Evolutionary conservation across 257 asterid species (phyloP).

Genomic region (Handroanthus guayacan): DNA sequence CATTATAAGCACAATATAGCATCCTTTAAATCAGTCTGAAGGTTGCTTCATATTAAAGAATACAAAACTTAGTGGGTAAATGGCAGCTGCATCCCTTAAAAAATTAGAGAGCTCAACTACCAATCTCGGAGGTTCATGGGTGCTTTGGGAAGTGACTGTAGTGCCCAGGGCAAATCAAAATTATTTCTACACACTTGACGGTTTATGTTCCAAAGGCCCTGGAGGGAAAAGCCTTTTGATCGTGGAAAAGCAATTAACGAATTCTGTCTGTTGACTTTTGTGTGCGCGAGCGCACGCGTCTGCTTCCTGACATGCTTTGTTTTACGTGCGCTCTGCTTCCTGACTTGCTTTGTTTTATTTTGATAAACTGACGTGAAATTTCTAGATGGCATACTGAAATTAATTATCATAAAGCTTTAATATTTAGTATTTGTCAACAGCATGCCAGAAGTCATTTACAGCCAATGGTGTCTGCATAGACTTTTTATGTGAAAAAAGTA

Average conservation of each 20-base stretch:
- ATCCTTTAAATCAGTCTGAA: not conserved
- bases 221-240: not conserved
- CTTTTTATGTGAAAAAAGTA: not conserved
- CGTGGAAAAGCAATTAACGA: not conserved
- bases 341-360: not conserved
- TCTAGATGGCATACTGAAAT: not conserved
- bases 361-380: constrained; percentile 1
- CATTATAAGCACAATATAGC: too few relatives aligned
- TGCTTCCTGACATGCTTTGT: not conserved
- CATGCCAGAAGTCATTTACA: not conserved
- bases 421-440: not conserved
- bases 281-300: too few relatives aligned
- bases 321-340: too few relatives aligned
- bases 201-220: not conserved
- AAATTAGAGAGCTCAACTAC: not conserved
- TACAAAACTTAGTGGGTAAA: not conserved
- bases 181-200: not conserved
- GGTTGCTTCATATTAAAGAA: not conserved
- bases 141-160: not conserved
- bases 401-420: constrained; percentile 1
- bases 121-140: not conserved
- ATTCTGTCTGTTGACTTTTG: constrained; percentile 1
- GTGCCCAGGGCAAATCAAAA: not conserved
- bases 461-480: not conserved
- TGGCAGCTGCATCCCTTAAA: too few relatives aligned